These are phyloP conservation scores for Chlorella sp. DNA, from an alignment of 139 green algal species.

Conservation along the genomic window DNA sequence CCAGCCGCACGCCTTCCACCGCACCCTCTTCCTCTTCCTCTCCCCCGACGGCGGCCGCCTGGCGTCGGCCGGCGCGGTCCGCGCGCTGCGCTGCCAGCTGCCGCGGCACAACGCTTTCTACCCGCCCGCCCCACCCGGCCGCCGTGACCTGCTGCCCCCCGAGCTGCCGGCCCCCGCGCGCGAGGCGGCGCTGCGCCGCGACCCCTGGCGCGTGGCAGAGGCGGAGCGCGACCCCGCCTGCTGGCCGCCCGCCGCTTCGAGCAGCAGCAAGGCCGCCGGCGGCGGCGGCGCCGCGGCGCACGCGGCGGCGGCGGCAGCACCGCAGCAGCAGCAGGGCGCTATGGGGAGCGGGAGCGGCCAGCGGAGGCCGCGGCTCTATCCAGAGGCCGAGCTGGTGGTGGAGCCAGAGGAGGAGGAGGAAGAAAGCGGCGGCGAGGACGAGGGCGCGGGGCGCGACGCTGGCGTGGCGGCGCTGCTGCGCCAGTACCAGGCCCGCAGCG, in stretches of 20 bases:
- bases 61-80: conserved; percentile 47
- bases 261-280: neutral
- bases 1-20: conserved; percentile 63
- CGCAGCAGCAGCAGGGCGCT: neutral
- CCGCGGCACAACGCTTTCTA: conserved; percentile 79
- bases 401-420: conserved; percentile 71
- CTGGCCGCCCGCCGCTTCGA: too few species aligned
- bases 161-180: conserved; percentile 3
- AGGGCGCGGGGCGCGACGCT: conserved; percentile 40
- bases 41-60: conserved; percentile 61
- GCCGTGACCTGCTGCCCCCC: conserved; percentile 39
- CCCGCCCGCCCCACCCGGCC: conserved; percentile 47
- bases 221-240: conserved; percentile 16
- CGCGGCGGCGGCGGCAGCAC: conserved; percentile 9
- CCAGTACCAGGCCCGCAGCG: conserved; percentile 50
- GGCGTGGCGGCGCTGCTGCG: conserved; percentile 44
- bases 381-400: conserved; percentile 75
- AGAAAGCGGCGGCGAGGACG: conserved; percentile 31
- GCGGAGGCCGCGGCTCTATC: conserved; percentile 37
- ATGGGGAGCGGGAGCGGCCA: neutral
- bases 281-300: conserved; percentile 6
- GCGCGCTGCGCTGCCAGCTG: conserved; percentile 84
- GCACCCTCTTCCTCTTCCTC: conserved; percentile 71
- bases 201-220: conserved; percentile 50
- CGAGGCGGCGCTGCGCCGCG: conserved; percentile 4